Evolutionary conservation across 805 yeast genomes (phyloP), one percentile per base, ranked within the genome.

Genomic region (Wickerhamomyces queroliae): DNA sequence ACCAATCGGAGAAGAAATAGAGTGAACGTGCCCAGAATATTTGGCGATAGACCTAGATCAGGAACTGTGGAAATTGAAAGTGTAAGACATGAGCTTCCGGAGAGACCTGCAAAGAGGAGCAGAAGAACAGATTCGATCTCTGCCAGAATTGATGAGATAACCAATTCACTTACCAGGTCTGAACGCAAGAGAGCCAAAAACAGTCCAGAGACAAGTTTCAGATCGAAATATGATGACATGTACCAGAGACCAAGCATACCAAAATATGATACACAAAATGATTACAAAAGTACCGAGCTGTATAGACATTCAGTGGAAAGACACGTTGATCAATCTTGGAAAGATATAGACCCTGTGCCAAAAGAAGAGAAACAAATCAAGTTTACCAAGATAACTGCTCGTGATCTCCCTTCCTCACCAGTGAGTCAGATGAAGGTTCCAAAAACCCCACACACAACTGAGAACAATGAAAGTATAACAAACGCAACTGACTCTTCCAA

Each of bases 1-100:
- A 42, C 50, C 52, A 5, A 32, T 35, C 7, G 8, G 28, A 25
- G 28, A 8, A 25, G 28, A 25, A 23, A 11, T 11, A 23, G 25
- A 23, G 10, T 8, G 25, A n/a, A n/a, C n/a, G n/a, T n/a, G n/a
- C n/a, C n/a, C n/a, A n/a, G n/a, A n/a, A n/a, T n/a, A n/a, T n/a
- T n/a, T n/a, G n/a, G n/a, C n/a, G n/a, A n/a, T n/a, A n/a, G n/a
- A n/a, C n/a, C n/a, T n/a, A n/a, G n/a, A n/a, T n/a, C n/a, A n/a
- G 25, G 7, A 10, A 26, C 29, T 26, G 15, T n/a, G 8, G 7
- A 5, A 9, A 28, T 12, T 4, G 24, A 19, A 31, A 20, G 13
- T 20, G 24, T 6, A 4, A 12, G 33, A 20, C 8, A 4, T 16
- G 15, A 26, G 13, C 7, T 10, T 7, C 7, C 16, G 8, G 16